A percentile compares a stretch with the other conserved stretches of the same genome.
Conservation (phyloP, 352 stramenopile genomes). For the Thraustochytrium striatum region DNA sequence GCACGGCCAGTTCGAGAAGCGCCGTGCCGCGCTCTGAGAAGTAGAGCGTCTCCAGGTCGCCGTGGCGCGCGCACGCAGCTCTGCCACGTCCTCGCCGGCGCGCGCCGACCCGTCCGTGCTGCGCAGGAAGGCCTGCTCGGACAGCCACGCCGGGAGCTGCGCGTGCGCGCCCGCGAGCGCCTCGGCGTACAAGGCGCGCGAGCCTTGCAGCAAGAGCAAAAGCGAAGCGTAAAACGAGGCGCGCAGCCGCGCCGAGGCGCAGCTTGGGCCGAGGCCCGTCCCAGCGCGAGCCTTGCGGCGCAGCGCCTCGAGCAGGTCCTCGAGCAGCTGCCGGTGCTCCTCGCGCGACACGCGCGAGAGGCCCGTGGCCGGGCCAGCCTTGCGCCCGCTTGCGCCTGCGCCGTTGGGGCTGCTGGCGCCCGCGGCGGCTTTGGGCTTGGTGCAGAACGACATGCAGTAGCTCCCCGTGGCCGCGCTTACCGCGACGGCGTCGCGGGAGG, state of each 20-base stretch:
- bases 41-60: conserved; percentile 18
- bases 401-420: not conserved
- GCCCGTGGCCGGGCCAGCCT: not conserved
- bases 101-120: not conserved
- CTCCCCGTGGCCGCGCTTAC: conserved; percentile 5
- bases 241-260: not conserved
- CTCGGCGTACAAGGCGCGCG: not conserved
- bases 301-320: conserved; percentile 29
- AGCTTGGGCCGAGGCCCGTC: not conserved
- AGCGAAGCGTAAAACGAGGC: conserved; percentile 4
- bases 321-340: conserved; percentile 14
- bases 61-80: conserved; percentile 10
- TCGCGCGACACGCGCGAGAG: conserved; percentile 13
- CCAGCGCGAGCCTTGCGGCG: not conserved
- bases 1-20: conserved; percentile 26
- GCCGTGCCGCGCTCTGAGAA: not conserved
- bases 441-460: conserved; percentile 7
- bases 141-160: not conserved
- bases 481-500: not conserved
- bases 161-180: not conserved
- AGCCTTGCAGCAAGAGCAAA: not conserved
- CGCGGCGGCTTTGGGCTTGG: not conserved
- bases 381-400: not conserved
- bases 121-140: conserved; percentile 4
- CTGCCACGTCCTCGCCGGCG: conserved; percentile 1